Percentiles rank a stretch among this genome's conserved stretches.
These are phyloP conservation scores for Fagus sylvatica DNA, from an alignment of 306 rosid genomes.

Conservation along the genomic window DNA sequence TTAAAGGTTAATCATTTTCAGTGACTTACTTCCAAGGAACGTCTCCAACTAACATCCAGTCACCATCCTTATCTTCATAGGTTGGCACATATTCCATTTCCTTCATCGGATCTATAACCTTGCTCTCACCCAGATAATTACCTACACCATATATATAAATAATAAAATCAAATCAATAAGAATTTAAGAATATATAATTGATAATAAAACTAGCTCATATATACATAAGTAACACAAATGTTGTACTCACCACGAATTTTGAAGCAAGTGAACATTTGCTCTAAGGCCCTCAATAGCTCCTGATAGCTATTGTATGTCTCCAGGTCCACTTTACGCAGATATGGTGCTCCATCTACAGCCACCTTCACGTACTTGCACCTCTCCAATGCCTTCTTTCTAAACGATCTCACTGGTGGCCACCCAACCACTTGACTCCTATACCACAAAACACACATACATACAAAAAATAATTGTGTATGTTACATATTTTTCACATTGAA, in stretches of 20 bases:
- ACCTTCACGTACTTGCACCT: conserved; percentile 29
- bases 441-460: not conserved
- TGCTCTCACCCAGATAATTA: conserved; percentile 1
- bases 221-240: not conserved
- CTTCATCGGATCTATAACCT: conserved; percentile 24
- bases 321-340: conserved; percentile 27
- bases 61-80: conserved; percentile 38
- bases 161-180: not conserved
- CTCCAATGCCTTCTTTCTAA: conserved; percentile 28
- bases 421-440: conserved; percentile 21
- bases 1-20: not conserved
- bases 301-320: conserved; percentile 25
- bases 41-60: conserved; percentile 49
- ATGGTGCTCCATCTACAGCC: conserved; percentile 35
- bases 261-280: conserved; percentile 27
- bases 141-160: not conserved
- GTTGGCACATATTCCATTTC: conserved; percentile 28
- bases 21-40: conserved; percentile 46
- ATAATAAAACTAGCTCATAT: not conserved
- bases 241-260: conserved; percentile 10
- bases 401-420: conserved; percentile 39
- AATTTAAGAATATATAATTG: not conserved
- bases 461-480: not conserved
- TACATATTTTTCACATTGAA: too few relatives aligned
- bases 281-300: conserved; percentile 23